Percentiles rank a stretch among this genome's conserved stretches.
Evolutionary conservation across 129 eudicot species (phyloP).

Genomic region (Logfia minima): DNA sequence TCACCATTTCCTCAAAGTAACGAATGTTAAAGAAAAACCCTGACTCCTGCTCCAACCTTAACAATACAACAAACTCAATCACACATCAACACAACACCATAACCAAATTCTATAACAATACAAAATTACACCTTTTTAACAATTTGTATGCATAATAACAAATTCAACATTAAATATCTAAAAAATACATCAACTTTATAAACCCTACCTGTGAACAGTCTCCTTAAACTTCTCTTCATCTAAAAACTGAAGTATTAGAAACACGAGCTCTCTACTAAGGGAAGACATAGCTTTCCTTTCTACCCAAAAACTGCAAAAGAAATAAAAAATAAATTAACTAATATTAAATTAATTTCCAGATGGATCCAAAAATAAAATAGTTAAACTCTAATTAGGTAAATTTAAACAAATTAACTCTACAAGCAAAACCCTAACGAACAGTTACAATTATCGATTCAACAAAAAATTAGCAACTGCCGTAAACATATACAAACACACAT

Average conservation of each 20-base stretch:
- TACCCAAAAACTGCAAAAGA: constrained; percentile 25
- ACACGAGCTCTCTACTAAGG: constrained; percentile 49
- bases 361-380: constrained; percentile 20
- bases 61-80: constrained; percentile 17
- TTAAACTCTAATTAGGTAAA: constrained; percentile 13
- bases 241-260: constrained; percentile 45
- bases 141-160: background rate
- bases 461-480: background rate
- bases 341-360: background rate
- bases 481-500: constrained; percentile 11
- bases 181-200: background rate
- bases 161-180: background rate
- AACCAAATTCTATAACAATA: background rate
- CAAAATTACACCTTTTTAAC: background rate
- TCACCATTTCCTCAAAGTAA: constrained; percentile 51
- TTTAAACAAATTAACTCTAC: constrained; percentile 15
- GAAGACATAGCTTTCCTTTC: constrained; percentile 40
- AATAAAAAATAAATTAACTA: background rate
- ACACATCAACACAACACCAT: constrained; percentile 25
- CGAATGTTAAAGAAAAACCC: constrained; percentile 48
- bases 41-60: constrained; percentile 53
- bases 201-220: constrained; percentile 38
- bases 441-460: constrained; percentile 25
- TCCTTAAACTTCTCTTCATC: constrained; percentile 43
- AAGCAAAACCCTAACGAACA: constrained; percentile 34